Base-by-base conservation (phyloP, 108 stramenopile genomes). In the Cylindrotheca closterium region DNA sequence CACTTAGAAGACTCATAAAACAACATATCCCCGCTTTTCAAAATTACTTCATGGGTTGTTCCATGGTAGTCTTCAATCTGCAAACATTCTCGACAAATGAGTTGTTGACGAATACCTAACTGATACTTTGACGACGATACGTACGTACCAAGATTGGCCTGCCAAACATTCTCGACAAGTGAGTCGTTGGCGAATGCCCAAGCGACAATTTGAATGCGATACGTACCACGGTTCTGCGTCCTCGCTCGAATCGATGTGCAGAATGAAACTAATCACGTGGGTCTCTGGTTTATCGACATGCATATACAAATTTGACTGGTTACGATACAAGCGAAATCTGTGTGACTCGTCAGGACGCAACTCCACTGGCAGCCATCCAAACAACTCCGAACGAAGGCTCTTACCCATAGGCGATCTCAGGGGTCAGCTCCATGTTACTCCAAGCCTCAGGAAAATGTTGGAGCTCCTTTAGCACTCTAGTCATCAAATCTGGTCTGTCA, bases 1-100 rank as follows among this genome's bases (percentile, higher is more conserved):
- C 76, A 82, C 70, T 88, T 88, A 58, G 85, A 82, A 37, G 82
- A 82, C 74, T 96, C 91, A 62, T 96, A 96, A 46, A 96, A 75
- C 27, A 92, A 45, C 61, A 95, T 70, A 68, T 92, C 94, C 8
- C 94, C 89, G 12, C 80, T 73, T 46, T 79, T 73, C 55, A 87
- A 56, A 56, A 73, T 65, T 15, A 90, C 73, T 55, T 81, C 81
- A 49, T 82, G 82, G 2, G 70, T 64, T 29, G 59, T 75, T 37
- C 87, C 87, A 15, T 75, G 45, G 30, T 70, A 81, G 58, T 81
- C 81, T 62, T 88, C 87, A 63, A 88, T 84, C 18, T 42, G 30
- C 31, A n/a, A n/a, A n/a, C n/a, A n/a, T n/a, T n/a, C 10, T 46
- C 17, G 10, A 46, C 17, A 46, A 46, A 46, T 46, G 10, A 15